Conservation (phyloP, 495 filamentous ascomycete species). For the Annulohypoxylon moriforme region DNA sequence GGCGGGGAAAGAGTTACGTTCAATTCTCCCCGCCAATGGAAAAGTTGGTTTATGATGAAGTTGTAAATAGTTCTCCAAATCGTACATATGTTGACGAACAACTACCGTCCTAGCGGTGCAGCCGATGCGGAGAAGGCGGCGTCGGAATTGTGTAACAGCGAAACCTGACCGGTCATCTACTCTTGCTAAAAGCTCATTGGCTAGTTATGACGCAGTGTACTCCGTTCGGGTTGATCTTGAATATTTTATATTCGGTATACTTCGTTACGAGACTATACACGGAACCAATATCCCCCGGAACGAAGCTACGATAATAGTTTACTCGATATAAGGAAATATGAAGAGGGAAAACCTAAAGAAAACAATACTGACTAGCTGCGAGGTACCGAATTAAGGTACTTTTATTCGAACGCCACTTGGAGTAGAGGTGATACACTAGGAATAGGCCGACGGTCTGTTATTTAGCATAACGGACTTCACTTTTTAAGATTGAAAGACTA, state of each 20-base stretch:
- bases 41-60: slow-evolving; percentile 7
- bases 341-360: too few species aligned
- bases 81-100: slow-evolving; percentile 11
- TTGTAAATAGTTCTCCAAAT: slow-evolving; percentile 30
- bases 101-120: slow-evolving; percentile 15
- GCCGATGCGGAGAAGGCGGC: slow-evolving; percentile 27
- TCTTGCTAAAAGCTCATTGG: slow-evolving; percentile 4
- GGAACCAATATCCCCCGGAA: background rate
- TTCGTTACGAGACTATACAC: background rate
- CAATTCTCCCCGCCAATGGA: slow-evolving; percentile 28
- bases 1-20: slow-evolving; percentile 32
- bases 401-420: too few species aligned
- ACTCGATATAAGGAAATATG: too few species aligned
- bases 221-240: background rate
- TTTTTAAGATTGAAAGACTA: too few species aligned
- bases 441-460: too few species aligned
- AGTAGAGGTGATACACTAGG: too few species aligned
- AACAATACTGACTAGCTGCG: too few species aligned
- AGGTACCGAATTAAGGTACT: too few species aligned
- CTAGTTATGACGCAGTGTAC: slow-evolving; percentile 9
- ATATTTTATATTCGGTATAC: background rate
- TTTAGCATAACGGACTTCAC: too few species aligned
- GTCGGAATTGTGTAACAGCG: slow-evolving; percentile 3
- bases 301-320: background rate
- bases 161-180: slow-evolving; percentile 1